A percentile compares a stretch with the other conserved stretches of the same genome.
phyloP scores from a whole-genome alignment of 768 basidiomycete genomes.

The Mycena filopes region DNA sequence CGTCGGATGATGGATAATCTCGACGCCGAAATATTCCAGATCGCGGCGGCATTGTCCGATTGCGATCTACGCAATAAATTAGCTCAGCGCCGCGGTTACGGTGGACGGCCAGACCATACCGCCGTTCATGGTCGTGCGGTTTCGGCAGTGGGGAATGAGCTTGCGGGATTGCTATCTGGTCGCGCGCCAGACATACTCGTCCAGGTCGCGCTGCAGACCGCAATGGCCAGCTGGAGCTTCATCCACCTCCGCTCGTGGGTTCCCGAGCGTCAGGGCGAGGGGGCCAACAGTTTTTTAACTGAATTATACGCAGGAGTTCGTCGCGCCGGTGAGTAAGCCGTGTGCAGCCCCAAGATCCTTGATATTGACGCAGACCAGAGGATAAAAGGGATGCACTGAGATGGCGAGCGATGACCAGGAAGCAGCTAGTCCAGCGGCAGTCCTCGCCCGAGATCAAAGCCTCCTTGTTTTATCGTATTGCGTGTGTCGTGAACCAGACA shows the following conservation, averaged over 20 bases:
- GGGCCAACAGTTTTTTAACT: not conserved
- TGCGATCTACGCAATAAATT: not conserved
- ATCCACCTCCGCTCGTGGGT: not conserved
- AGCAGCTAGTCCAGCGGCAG: not conserved
- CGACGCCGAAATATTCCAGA: not conserved
- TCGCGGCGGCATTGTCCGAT: not conserved
- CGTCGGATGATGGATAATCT: slow-evolving; percentile 2
- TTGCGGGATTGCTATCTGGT: not conserved
- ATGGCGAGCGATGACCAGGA: slow-evolving; percentile 33
- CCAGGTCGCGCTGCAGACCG: slow-evolving; percentile 1
- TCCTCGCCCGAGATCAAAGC: not conserved
- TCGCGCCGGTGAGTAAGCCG: not conserved
- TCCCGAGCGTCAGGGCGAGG: not conserved
- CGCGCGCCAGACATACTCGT: not conserved
- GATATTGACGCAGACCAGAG: slow-evolving; percentile 1
- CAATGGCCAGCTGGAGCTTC: not conserved
- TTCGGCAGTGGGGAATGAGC: not conserved
- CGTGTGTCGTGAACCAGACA: not conserved
- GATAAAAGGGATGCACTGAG: slow-evolving; percentile 1
- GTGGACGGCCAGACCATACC: not conserved
- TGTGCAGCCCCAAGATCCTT: no score
- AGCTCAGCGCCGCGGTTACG: no score
- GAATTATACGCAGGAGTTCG: not conserved
- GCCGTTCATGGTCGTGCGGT: not conserved
- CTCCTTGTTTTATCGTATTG: not conserved